Evolutionary conservation across 2,329 filamentous ascomycete species (phyloP).

Genomic region (Pestalotiopsis sp.): DNA sequence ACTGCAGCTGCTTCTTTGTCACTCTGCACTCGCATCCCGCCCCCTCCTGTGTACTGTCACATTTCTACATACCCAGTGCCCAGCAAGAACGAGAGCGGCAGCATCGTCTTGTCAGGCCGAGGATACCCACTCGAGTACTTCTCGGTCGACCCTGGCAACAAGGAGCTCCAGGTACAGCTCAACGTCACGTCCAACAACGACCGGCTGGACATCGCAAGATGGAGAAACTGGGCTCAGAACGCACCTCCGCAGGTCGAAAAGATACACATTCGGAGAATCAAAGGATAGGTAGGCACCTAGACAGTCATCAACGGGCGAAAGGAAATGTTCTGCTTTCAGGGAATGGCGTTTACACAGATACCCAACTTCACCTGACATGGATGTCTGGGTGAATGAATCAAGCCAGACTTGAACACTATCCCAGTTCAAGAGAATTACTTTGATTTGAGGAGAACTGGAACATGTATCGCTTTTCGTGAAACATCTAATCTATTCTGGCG

Average conservation of each 20-base stretch:
- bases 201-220: neutral
- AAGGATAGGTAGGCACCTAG: neutral
- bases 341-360: too few species aligned
- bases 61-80: neutral
- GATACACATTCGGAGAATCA: neutral
- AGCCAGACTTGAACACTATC: too few species aligned
- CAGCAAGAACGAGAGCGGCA: neutral
- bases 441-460: too few species aligned
- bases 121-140: neutral
- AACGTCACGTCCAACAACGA: neutral
- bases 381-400: too few species aligned
- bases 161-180: slow-evolving; percentile 2
- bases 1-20: neutral
- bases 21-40: neutral
- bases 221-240: slow-evolving; percentile 9
- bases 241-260: slow-evolving; percentile 10
- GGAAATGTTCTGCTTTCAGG: too few species aligned
- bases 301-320: too few species aligned
- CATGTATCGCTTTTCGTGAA: too few species aligned
- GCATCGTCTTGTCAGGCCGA: slow-evolving; percentile 2
- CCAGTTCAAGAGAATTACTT: too few species aligned
- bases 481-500: too few species aligned
- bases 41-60: slow-evolving; percentile 11
- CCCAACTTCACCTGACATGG: too few species aligned
- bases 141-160: neutral